phyloP scores from a whole-genome alignment of 306 rosid genomes.

The Cucurbita pepo region DNA sequence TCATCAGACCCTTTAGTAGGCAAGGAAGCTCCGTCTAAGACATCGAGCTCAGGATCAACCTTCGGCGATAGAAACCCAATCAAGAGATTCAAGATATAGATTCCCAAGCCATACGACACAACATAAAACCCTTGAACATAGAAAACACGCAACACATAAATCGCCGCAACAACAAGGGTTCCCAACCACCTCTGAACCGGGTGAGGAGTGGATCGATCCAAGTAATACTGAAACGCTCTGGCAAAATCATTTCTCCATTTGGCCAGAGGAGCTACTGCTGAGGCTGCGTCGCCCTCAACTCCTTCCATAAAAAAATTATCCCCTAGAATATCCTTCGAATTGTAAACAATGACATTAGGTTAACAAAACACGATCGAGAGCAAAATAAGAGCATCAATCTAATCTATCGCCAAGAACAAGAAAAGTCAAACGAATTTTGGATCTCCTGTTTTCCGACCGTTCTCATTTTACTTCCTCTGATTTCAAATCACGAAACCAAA shows the following conservation, averaged over 20 bases:
- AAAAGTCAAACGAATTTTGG: background rate
- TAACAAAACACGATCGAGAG: background rate
- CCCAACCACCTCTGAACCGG: conserved; percentile 53
- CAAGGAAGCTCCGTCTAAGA: conserved; percentile 43
- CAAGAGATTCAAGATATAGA: conserved; percentile 43
- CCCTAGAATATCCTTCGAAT: conserved; percentile 9
- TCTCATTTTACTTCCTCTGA: background rate
- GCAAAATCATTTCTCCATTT: conserved; percentile 40
- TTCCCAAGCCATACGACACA: conserved; percentile 51
- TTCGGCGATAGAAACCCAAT: conserved; percentile 56
- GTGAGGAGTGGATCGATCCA: conserved; percentile 52
- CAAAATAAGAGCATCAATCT: background rate
- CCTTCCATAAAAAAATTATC: conserved; percentile 30
- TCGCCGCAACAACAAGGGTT: conserved; percentile 22
- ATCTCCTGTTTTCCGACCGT: background rate
- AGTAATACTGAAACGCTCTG: conserved; percentile 34
- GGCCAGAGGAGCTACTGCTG: conserved; percentile 31
- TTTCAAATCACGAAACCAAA: background rate
- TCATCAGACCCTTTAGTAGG: conserved; percentile 54
- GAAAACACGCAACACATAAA: conserved; percentile 44
- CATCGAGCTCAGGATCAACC: conserved; percentile 58
- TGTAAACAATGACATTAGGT: background rate
- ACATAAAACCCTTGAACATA: conserved; percentile 43
- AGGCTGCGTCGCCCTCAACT: conserved; percentile 26
- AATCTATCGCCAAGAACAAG: background rate